These are phyloP conservation scores for Diaporthe longicolla DNA, from an alignment of 2,329 filamentous ascomycete genomes.

Conservation along the genomic window DNA sequence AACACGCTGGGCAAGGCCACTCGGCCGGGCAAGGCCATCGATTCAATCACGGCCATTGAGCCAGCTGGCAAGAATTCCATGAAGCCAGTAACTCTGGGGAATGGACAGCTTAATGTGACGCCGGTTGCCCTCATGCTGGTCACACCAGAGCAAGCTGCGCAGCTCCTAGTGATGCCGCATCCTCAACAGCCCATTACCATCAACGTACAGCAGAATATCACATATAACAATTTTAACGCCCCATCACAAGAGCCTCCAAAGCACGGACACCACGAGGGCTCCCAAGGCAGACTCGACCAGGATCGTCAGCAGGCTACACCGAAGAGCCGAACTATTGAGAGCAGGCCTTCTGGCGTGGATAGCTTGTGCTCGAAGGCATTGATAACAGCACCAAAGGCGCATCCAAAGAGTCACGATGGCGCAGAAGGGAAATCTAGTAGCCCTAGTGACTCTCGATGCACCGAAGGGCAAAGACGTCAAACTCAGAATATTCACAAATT, in stretches of 20 bases:
- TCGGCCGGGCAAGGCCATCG: not conserved
- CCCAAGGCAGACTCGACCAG: too few species aligned
- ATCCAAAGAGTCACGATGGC: not conserved
- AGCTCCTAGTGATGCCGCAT: not conserved
- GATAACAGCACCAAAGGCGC: too few species aligned
- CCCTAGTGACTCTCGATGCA: not conserved
- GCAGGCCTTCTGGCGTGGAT: not conserved
- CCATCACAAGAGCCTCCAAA: not conserved
- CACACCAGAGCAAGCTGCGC: too few species aligned
- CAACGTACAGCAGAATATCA: not conserved
- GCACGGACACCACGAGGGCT: too few species aligned
- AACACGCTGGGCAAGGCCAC: not conserved
- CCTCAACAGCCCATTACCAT: not conserved
- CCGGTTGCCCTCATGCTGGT: not conserved
- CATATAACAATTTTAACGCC: not conserved
- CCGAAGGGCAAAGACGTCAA: not conserved
- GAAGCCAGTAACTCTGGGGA: not conserved
- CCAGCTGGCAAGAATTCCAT: not conserved
- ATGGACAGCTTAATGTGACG: too few species aligned
- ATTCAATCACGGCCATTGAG: not conserved
- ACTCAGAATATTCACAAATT: too few species aligned
- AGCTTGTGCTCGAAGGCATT: too few species aligned
- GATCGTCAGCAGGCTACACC: too few species aligned
- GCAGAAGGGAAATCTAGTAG: not conserved
- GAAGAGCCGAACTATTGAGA: not conserved